phyloP scores from a whole-genome alignment of 192 early-diverging fungal species.

The Lunasporangiospora selenospora region DNA sequence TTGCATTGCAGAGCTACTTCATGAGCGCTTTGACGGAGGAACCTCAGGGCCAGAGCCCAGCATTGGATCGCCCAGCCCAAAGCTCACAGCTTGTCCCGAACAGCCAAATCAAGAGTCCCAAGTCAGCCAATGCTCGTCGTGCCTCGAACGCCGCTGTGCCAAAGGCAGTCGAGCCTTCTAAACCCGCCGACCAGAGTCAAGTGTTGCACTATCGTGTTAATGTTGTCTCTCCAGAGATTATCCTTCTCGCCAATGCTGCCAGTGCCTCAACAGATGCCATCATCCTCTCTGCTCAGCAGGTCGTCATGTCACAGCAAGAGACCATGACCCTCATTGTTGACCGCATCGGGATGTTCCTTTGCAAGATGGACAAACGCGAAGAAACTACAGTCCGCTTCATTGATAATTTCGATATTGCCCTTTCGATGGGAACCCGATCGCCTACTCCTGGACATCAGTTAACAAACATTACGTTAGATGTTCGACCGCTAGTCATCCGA shows the following conservation, averaged over 20 bases:
- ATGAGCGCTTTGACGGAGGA: constrained; percentile 60
- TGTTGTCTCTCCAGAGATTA: constrained; percentile 81
- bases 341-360: constrained; percentile 90
- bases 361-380: constrained; percentile 83
- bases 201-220: constrained; percentile 79
- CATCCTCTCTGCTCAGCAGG: constrained; percentile 79
- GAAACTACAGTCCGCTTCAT: constrained; percentile 86
- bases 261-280: constrained; percentile 83
- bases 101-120: background rate
- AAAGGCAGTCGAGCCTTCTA: constrained; percentile 26
- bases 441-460: constrained; percentile 65
- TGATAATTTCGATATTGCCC: constrained; percentile 86
- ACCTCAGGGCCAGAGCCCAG: constrained; percentile 3
- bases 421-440: constrained; percentile 78
- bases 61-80: background rate
- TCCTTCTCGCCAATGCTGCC: constrained; percentile 81
- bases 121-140: constrained; percentile 11
- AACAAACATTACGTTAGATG: constrained; percentile 73
- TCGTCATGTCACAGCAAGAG: constrained; percentile 82
- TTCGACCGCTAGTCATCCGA: constrained; percentile 79
- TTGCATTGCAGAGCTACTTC: constrained; percentile 79
- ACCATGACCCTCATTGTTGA: constrained; percentile 78
- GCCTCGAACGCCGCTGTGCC: constrained; percentile 2
- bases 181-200: constrained; percentile 31
- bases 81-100: constrained; percentile 9